These are phyloP conservation scores for Pythium pyrilobum DNA, from an alignment of 352 stramenopile species.

Conservation along the genomic window DNA sequence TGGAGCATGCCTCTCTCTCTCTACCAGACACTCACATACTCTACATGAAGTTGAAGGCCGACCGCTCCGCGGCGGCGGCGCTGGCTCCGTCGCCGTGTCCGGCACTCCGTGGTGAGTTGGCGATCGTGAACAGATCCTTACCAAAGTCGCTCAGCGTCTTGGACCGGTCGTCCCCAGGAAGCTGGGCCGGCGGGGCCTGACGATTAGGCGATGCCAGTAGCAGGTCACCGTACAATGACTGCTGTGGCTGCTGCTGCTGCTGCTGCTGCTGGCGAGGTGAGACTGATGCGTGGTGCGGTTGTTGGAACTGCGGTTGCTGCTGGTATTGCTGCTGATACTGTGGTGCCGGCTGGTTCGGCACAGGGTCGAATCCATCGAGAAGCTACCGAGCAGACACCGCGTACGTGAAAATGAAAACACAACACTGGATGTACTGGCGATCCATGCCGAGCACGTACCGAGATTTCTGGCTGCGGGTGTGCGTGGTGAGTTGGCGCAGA, in stretches of 20 bases:
- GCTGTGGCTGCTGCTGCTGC: constrained; percentile 24
- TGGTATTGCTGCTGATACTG: constrained; percentile 12
- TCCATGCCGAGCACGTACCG: constrained; percentile 29
- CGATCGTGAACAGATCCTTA: constrained; percentile 83
- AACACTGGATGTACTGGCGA: background rate
- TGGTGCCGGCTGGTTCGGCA: background rate
- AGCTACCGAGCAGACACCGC: background rate
- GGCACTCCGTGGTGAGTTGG: constrained; percentile 65
- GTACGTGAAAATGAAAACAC: background rate
- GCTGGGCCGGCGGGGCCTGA: constrained; percentile 17
- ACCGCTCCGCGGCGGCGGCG: constrained; percentile 35
- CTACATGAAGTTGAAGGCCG: constrained; percentile 89
- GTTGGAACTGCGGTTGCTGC: constrained; percentile 4
- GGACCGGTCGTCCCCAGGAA: constrained; percentile 45
- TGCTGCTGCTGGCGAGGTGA: constrained; percentile 26
- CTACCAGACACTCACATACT: constrained; percentile 18
- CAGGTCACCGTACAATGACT: constrained; percentile 28
- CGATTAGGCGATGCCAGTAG: constrained; percentile 24
- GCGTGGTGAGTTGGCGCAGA: constrained; percentile 4
- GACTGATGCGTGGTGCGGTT: background rate
- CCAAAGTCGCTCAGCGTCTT: constrained; percentile 73
- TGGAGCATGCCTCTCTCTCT: background rate
- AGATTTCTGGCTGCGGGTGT: constrained; percentile 38
- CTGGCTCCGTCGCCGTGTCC: constrained; percentile 18
- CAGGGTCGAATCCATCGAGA: constrained; percentile 18